Evolutionary conservation across 2,329 filamentous ascomycete species (phyloP).

Genomic region (Pseudocercospora pini-densiflorae): DNA sequence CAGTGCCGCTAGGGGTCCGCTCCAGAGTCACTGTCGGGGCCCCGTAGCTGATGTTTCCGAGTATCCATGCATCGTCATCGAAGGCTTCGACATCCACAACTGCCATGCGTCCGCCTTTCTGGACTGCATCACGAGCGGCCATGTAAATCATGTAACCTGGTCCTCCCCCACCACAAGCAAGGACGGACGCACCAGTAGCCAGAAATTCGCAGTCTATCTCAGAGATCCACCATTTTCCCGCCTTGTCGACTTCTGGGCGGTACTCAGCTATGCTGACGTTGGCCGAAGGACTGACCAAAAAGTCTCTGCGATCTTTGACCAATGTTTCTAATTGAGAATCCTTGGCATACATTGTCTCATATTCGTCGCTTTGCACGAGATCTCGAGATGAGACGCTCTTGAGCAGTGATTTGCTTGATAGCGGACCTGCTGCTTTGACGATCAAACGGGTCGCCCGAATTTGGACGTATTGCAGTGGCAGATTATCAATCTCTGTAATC

Average conservation of each 20-base stretch:
- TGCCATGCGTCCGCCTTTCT: neutral
- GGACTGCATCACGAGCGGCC: conserved; percentile 8
- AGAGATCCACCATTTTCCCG: conserved; percentile 8
- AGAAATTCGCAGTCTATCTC: conserved; percentile 12
- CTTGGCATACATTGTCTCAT: neutral
- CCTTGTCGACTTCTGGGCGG: neutral
- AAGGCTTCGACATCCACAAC: neutral
- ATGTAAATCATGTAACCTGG: conserved; percentile 14
- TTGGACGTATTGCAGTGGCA: conserved; percentile 6
- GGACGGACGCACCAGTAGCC: conserved; percentile 7
- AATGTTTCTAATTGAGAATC: neutral
- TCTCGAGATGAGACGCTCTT: neutral
- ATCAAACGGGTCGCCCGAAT: conserved; percentile 1
- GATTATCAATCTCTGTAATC: conserved; percentile 3
- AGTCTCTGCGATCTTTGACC: conserved; percentile 10
- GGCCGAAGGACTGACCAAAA: conserved; percentile 8
- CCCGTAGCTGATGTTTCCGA: conserved; percentile 12
- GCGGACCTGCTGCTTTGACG: conserved; percentile 4
- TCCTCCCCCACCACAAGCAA: conserved; percentile 6
- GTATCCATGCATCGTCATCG: conserved; percentile 4
- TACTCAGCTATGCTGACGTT: neutral
- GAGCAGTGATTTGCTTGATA: conserved; percentile 5
- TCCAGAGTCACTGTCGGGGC: conserved; percentile 8
- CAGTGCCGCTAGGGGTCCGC: conserved; percentile 10
- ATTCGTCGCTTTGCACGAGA: neutral